Evolutionary conservation across 1,284 basidiomycete species (phyloP).

Genomic region (Bjerkandera adusta): DNA sequence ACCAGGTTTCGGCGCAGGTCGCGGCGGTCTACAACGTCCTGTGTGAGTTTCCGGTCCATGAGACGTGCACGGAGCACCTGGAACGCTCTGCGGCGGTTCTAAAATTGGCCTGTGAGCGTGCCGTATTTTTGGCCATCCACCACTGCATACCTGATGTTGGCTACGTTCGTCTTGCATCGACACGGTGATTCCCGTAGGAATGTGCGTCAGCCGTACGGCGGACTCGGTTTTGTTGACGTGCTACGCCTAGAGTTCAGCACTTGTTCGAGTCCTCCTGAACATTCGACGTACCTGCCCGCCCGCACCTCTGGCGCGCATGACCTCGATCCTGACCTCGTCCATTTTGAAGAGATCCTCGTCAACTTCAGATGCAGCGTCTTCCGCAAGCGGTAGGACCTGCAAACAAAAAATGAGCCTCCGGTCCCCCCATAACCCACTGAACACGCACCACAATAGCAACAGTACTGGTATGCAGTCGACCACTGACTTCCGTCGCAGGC

Average conservation of each 20-base stretch:
- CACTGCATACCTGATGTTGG: conserved; percentile 80
- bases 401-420: neutral
- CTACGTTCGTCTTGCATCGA: conserved; percentile 98
- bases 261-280: neutral
- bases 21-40: conserved; percentile 71
- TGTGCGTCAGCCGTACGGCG: conserved; percentile 93
- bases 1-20: conserved; percentile 72
- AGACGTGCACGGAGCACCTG: conserved; percentile 83
- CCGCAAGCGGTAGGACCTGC: conserved; percentile 78
- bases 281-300: conserved; percentile 91
- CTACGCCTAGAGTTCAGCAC: conserved; percentile 36
- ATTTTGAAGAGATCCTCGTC: conserved; percentile 70
- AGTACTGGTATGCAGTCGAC: conserved; percentile 92
- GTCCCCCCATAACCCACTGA: neutral
- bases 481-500: conserved; percentile 85
- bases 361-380: conserved; percentile 48
- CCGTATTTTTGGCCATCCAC: conserved; percentile 5
- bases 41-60: conserved; percentile 73
- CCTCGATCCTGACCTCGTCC: conserved; percentile 88
- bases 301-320: conserved; percentile 94
- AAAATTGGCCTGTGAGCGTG: no score
- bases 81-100: conserved; percentile 90
- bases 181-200: conserved; percentile 92
- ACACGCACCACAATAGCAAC: conserved; percentile 78
- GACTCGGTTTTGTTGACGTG: conserved; percentile 99